Evolutionary conservation across 1,284 basidiomycete genomes (phyloP).

Genomic region (Ustilago curta): DNA sequence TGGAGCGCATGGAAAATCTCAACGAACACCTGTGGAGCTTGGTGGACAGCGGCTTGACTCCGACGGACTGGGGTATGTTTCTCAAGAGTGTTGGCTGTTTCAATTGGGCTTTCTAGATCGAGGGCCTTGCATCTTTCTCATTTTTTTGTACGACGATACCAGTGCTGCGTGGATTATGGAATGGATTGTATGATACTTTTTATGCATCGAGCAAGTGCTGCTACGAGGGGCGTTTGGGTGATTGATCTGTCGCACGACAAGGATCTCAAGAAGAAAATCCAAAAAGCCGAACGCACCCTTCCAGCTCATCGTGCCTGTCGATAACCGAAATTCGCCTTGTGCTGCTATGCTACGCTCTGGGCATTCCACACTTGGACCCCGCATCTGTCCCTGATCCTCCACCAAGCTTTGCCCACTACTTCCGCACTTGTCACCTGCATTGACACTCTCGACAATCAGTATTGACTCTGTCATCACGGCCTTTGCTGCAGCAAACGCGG

Average conservation of each 20-base stretch:
- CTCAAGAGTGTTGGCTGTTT: constrained; percentile 51
- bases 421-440: neutral
- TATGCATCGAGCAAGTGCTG: neutral
- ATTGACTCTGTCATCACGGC: neutral
- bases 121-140: neutral
- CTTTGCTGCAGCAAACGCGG: neutral
- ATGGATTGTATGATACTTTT: neutral
- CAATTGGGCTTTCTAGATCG: constrained; percentile 44
- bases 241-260: constrained; percentile 25
- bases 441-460: neutral
- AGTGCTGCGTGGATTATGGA: neutral
- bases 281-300: constrained; percentile 6
- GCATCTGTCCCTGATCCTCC: neutral
- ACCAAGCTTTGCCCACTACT: neutral
- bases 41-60: constrained; percentile 42
- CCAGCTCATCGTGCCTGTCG: constrained; percentile 36
- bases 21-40: constrained; percentile 47
- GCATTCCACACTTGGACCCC: constrained; percentile 12
- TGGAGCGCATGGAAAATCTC: constrained; percentile 44
- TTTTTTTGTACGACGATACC: neutral
- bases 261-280: constrained; percentile 16
- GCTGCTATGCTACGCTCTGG: neutral
- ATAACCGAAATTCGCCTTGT: constrained; percentile 13
- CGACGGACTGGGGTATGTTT: constrained; percentile 43
- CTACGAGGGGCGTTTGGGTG: neutral